Evolutionary conservation across 345 rosid species (phyloP).

Genomic region (Psidium guajava): DNA sequence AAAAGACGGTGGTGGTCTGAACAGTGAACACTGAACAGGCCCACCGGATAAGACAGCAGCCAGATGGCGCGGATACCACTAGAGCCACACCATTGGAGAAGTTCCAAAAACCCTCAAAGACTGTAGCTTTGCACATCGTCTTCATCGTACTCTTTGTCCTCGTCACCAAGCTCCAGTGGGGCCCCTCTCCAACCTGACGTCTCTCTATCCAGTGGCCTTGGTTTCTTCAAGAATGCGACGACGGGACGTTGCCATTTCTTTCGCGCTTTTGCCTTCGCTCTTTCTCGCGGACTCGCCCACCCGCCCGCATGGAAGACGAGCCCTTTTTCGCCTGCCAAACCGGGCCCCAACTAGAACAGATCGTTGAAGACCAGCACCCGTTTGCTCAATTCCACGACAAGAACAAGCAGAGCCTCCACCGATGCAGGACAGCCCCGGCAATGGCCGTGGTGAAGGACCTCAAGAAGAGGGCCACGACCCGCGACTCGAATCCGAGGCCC

Average conservation of each 20-base stretch:
- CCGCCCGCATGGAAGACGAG: neutral
- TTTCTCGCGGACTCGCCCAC: neutral
- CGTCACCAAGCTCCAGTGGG: neutral
- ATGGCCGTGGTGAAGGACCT: slow-evolving; percentile 47
- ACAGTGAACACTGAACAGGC: too few relatives aligned
- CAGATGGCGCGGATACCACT: neutral
- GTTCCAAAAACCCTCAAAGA: neutral
- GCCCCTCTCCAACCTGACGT: neutral
- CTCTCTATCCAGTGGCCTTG: neutral
- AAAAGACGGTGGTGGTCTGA: neutral
- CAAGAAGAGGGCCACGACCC: neutral
- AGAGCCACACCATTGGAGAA: neutral
- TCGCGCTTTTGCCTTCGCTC: neutral
- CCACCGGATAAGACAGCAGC: neutral
- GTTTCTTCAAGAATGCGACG: neutral
- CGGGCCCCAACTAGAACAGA: neutral
- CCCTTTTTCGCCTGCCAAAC: neutral
- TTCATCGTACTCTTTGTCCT: neutral
- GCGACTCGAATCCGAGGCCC: slow-evolving; percentile 18
- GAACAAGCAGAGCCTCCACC: slow-evolving; percentile 26
- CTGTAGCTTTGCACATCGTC: neutral
- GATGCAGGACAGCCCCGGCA: slow-evolving; percentile 82
- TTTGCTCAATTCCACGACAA: slow-evolving; percentile 33
- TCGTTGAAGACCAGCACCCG: neutral
- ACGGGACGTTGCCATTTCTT: neutral